Conservation (phyloP, 2,329 filamentous ascomycete genomes). For the Pseudocercospora pini-densiflorae region DNA sequence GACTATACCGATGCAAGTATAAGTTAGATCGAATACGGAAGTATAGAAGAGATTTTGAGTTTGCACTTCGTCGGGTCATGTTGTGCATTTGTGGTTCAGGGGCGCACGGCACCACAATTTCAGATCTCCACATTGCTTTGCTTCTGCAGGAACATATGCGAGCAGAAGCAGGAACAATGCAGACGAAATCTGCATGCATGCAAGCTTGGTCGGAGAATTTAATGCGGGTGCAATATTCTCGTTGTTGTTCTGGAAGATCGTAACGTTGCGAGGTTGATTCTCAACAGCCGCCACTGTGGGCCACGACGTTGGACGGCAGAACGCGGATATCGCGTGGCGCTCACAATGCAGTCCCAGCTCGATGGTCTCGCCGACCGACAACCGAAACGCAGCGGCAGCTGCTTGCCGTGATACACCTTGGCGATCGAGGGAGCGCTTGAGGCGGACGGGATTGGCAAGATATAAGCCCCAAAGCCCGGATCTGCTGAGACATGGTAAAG, state of each 20-base stretch:
- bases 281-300: not conserved
- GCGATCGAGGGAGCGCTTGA: too few species aligned
- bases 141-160: too few species aligned
- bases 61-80: not conserved
- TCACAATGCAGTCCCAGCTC: not conserved
- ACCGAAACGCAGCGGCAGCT: not conserved
- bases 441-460: too few species aligned
- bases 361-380: not conserved
- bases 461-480: not conserved
- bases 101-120: not conserved
- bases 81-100: not conserved
- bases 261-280: not conserved
- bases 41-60: not conserved
- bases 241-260: too few species aligned
- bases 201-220: too few species aligned
- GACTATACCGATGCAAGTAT: conserved; percentile 6
- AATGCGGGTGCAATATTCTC: too few species aligned
- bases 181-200: too few species aligned
- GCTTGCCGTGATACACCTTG: not conserved
- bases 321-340: not conserved
- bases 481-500: not conserved
- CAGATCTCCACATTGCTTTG: too few species aligned
- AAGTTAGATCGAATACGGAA: not conserved
- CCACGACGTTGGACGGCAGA: not conserved
- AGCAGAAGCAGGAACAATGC: too few species aligned